These are phyloP conservation scores for Trypanosoma avium DNA, from an alignment of 208 protist species.

Conservation along the genomic window DNA sequence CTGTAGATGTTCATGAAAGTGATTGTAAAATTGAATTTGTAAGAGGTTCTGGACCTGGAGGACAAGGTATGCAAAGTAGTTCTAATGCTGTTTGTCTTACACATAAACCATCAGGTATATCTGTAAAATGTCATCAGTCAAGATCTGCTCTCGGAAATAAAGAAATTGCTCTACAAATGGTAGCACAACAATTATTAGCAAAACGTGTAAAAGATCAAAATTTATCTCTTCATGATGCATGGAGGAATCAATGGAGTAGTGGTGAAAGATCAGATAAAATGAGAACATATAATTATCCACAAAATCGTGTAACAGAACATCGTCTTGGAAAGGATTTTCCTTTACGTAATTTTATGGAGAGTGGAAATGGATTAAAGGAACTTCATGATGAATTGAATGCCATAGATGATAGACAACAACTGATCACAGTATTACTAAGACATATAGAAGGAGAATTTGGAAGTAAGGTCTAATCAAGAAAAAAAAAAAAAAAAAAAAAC, in stretches of 20 bases:
- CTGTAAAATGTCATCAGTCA: slow-evolving; percentile 89
- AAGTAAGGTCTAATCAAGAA: slow-evolving; percentile 31
- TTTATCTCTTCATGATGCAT: slow-evolving; percentile 70
- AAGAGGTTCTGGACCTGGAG: slow-evolving; percentile 83
- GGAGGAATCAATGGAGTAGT: slow-evolving; percentile 84
- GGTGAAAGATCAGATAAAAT: slow-evolving; percentile 91
- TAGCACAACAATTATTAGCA: slow-evolving; percentile 78
- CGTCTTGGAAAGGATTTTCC: slow-evolving; percentile 85
- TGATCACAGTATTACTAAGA: slow-evolving; percentile 64
- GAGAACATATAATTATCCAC: slow-evolving; percentile 90
- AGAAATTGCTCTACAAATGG: slow-evolving; percentile 84
- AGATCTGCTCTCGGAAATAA: slow-evolving; percentile 89
- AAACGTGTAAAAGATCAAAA: slow-evolving; percentile 68
- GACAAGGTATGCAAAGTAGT: slow-evolving; percentile 90
- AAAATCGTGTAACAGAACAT: slow-evolving; percentile 90
- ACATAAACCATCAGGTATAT: slow-evolving; percentile 86
- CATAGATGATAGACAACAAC: slow-evolving; percentile 59
- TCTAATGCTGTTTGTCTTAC: slow-evolving; percentile 87
- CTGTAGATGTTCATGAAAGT: slow-evolving; percentile 78
- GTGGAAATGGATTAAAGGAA: slow-evolving; percentile 48
- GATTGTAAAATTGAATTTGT: slow-evolving; percentile 90
- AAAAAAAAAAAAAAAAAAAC: too few species aligned
- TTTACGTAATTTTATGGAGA: slow-evolving; percentile 76
- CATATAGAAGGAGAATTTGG: slow-evolving; percentile 80
- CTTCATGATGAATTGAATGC: slow-evolving; percentile 85